Evolutionary conservation across 2,329 filamentous ascomycete species (phyloP).

Genomic region (Pseudogymnoascus sp.): DNA sequence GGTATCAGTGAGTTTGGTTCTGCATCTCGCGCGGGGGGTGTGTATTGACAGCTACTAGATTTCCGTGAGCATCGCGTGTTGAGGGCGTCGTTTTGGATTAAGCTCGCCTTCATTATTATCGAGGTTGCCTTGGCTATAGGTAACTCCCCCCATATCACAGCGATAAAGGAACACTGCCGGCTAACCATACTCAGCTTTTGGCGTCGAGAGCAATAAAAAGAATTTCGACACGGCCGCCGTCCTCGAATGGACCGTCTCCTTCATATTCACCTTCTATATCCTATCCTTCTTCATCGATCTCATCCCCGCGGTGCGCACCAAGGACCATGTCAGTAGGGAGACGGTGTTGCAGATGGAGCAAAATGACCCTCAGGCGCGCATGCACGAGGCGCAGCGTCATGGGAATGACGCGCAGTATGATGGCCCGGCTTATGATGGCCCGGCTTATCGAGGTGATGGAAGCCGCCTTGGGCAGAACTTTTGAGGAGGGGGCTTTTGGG

Average conservation of each 20-base stretch:
- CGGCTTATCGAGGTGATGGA: neutral
- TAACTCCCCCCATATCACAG: slow-evolving; percentile 13
- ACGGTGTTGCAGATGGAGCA: slow-evolving; percentile 25
- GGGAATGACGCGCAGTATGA: neutral
- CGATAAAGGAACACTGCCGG: neutral
- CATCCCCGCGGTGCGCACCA: slow-evolving; percentile 51
- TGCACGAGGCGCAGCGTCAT: neutral
- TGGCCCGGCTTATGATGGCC: neutral
- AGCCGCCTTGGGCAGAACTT: slow-evolving; percentile 1
- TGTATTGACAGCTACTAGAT: slow-evolving; percentile 34
- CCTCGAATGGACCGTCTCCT: slow-evolving; percentile 67
- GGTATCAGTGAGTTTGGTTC: slow-evolving; percentile 52
- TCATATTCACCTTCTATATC: slow-evolving; percentile 83
- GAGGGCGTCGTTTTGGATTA: slow-evolving; percentile 75
- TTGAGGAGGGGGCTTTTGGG: neutral
- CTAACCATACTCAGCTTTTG: neutral
- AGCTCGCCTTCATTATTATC: slow-evolving; percentile 74
- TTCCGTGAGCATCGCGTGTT: slow-evolving; percentile 71
- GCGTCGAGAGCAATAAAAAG: neutral
- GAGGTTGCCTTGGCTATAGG: slow-evolving; percentile 64
- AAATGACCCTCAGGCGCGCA: slow-evolving; percentile 16
- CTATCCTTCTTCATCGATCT: slow-evolving; percentile 84
- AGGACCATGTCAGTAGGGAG: slow-evolving; percentile 14
- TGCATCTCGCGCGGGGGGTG: neutral
- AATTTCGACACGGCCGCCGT: neutral